Evolutionary conservation across 129 eudicot species (phyloP), one percentile per base, ranked within the genome.

Genomic region (Logfia minima): DNA sequence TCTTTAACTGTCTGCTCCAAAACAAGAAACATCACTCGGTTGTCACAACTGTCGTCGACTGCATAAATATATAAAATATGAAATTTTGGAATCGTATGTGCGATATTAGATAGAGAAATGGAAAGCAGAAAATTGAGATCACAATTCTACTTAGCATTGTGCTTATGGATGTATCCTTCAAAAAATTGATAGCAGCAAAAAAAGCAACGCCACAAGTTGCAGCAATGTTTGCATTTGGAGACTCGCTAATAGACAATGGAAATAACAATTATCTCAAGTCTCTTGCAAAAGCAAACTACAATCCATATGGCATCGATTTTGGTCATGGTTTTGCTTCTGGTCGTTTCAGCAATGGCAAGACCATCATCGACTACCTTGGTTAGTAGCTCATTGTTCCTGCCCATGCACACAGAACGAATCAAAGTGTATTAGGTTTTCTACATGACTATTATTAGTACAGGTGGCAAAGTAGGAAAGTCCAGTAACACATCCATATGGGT

Each of bases 171-270:
- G 53, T 14, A 17, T 24, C 59, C 56, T 68, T 68, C 23, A 18
- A 26, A 39, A 56, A 32, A 23, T 58, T 29, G 3, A 39, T 19
- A 66, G 24, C 26, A 51, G 31, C 51, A 22, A 29, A 31, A 43
- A 26, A 18, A 31, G 58, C 31, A 9, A 2, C 76, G 17, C 64
- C 72, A 79, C 32, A 31, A 64, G 77, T 79, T 32, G 78, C 87
- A 28, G 95, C 96, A 31, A 78, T 92, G 82, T 89, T 83, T 76
- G 87, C 80, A 13, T 89, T 89, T 60, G 97, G 97, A 52, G 97
- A 92, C 83, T 92, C 97, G 2, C 41, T 89, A 60, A 85, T 66
- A 1, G 97, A 89, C 63, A 74, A 76, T 18, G 97, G 97, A 23
- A 92, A 89, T 64, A 89, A 92, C 85, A 89, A 89, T 65, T 87